phyloP scores from a whole-genome alignment of 106 monocot species.

The Posidonia australis region DNA sequence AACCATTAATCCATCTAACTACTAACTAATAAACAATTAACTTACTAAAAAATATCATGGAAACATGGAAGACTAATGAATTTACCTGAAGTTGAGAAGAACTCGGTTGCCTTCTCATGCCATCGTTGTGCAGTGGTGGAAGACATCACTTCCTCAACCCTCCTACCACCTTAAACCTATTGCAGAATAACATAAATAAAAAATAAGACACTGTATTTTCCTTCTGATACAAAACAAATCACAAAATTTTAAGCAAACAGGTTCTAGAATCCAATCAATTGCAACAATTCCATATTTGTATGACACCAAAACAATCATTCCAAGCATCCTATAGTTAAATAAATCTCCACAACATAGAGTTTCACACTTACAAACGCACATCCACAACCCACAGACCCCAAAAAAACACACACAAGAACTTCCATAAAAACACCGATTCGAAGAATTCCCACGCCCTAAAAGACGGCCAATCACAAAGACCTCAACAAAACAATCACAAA shows the following conservation, averaged over 20 bases:
- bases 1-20: no score
- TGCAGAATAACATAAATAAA: background rate
- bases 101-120: constrained; percentile 65
- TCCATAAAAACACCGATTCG: no score
- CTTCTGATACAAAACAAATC: background rate
- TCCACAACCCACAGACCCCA: no score
- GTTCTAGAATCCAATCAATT: background rate
- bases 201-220: background rate
- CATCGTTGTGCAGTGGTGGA: constrained; percentile 39
- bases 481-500: no score
- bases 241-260: background rate
- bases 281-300: no score
- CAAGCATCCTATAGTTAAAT: no score
- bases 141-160: constrained; percentile 22
- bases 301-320: no score
- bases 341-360: no score
- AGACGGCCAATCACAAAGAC: no score
- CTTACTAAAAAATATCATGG: background rate
- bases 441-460: background rate
- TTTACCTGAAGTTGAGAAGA: constrained; percentile 82
- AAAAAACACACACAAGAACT: no score
- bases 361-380: no score
- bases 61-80: background rate
- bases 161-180: background rate
- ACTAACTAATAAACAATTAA: background rate